A percentile compares a stretch with the other conserved stretches of the same genome.
Conservation (phyloP, 2,329 filamentous ascomycete genomes). For the Rhinocladiella similis region DNA sequence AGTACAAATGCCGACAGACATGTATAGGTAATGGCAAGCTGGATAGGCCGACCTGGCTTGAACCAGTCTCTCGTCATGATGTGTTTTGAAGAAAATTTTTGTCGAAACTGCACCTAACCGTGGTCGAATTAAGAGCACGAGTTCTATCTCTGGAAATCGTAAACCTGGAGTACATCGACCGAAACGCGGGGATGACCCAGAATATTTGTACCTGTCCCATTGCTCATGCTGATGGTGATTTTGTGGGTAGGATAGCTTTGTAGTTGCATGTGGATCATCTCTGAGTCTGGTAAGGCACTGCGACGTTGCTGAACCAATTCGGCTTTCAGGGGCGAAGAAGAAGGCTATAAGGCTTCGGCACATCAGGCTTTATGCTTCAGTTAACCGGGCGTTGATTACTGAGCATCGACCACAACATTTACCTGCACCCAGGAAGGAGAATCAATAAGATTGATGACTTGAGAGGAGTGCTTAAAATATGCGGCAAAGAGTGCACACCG, state of each 20-base stretch:
- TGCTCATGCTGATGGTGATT: background rate
- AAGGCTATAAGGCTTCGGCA: slow-evolving; percentile 8
- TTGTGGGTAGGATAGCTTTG: background rate
- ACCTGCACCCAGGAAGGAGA: no score
- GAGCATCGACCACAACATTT: no score
- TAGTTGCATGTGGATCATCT: slow-evolving; percentile 7
- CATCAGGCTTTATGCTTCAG: background rate
- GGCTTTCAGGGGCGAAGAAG: background rate
- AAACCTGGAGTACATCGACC: slow-evolving; percentile 5
- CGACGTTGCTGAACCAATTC: background rate
- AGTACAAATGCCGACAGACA: slow-evolving; percentile 26
- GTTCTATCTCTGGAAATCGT: slow-evolving; percentile 4
- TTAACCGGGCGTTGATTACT: background rate
- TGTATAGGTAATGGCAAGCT: slow-evolving; percentile 40
- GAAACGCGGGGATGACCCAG: slow-evolving; percentile 2
- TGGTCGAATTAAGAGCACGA: background rate
- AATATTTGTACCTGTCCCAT: slow-evolving; percentile 7
- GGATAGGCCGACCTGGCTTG: slow-evolving; percentile 19
- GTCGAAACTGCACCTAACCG: background rate
- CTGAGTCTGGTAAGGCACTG: slow-evolving; percentile 3
- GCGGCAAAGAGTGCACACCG: no score
- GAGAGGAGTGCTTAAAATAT: no score
- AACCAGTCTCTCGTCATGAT: slow-evolving; percentile 10
- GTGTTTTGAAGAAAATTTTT: background rate
- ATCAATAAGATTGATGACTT: no score